Evolutionary conservation across 345 rosid genomes (phyloP).

Genomic region (Schrenkiella parvula): DNA sequence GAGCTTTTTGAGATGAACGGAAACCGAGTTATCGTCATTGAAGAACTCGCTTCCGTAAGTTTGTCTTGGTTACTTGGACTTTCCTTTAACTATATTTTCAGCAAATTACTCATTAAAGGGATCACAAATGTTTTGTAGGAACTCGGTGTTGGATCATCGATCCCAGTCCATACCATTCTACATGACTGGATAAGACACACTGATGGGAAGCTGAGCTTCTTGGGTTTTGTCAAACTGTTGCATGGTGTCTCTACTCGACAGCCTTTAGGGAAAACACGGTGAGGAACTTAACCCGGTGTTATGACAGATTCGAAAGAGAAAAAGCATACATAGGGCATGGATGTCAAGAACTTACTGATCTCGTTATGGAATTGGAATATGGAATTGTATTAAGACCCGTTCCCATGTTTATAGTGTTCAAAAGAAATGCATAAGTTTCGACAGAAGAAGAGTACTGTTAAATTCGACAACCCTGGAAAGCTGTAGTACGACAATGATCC

Average conservation of each 20-base stretch:
- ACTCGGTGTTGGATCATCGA: conserved; percentile 87
- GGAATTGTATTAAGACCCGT: conserved; percentile 12
- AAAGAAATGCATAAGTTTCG: conserved; percentile 1
- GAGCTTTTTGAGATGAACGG: conserved; percentile 91
- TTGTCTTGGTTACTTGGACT: not conserved
- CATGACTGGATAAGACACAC: conserved; percentile 88
- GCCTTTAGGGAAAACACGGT: conserved; percentile 30
- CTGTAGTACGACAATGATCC: conserved; percentile 2
- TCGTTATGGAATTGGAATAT: conserved; percentile 11
- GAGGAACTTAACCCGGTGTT: conserved; percentile 5
- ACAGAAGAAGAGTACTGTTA: not conserved
- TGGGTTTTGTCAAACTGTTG: conserved; percentile 79
- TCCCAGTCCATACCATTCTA: conserved; percentile 86
- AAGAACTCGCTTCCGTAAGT: conserved; percentile 92
- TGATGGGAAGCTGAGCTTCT: conserved; percentile 95
- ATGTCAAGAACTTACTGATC: conserved; percentile 17
- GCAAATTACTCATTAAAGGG: not conserved
- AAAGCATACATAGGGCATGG: conserved; percentile 8
- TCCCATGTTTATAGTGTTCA: conserved; percentile 24
- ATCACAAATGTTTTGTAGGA: conserved; percentile 49
- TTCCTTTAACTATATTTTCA: not conserved
- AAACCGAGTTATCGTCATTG: conserved; percentile 78
- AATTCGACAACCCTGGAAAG: not conserved
- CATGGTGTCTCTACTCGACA: conserved; percentile 69
- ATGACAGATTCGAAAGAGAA: conserved; percentile 1